Evolutionary conservation across 2,329 filamentous ascomycete genomes (phyloP), one percentile per base, ranked within the genome.

Genomic region (Madurella mycetomatis): DNA sequence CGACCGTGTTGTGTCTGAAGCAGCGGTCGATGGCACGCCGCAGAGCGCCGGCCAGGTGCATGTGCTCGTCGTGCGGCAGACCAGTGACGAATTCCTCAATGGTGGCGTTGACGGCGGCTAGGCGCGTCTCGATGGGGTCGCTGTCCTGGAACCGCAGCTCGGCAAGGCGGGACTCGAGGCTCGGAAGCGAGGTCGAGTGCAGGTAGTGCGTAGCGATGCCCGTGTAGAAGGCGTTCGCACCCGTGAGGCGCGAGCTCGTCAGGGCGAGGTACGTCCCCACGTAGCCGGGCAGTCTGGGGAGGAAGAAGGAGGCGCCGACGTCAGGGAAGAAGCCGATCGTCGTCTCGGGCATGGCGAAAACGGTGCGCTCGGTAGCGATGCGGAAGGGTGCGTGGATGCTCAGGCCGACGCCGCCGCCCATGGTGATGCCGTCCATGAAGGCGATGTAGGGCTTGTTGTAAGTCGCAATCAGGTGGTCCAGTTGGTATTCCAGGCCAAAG

Each of bases 321-420:
- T 99, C 95, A 7, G 95, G 94, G 79, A 99, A 99, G 79, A 97
- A 96, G 40, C 94, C 94, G 67, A 99, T 99, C 9, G 85, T 95
- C 4, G 94, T 99, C 76, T 99, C 94, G 31, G 94, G 94, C 94
- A 99, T 99, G 63, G 95, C 92, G 66, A 99, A 97, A 46, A 95
- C 75, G 5, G 94, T 99, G 68, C 87, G 87, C 74, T 99, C 94
- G 2, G 94, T 99, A 39, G 94, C 94, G 68, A 99, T 95, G 57
- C 94, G 82, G 80, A 99, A 92, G 2, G 94, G 95, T 2, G 94
- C 92, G 72, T 99, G 95, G 49, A 96, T 83, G 70, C 89, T 95
- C 53, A 99, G 81, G 7, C 94, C 94, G 50, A 97, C 94, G 62
- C 94, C 94, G 53, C 94, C 94, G 53, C 94, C 94, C 94, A 99